Evolutionary conservation across 495 filamentous ascomycete species (phyloP).

Genomic region (Aspergillus indologenus): DNA sequence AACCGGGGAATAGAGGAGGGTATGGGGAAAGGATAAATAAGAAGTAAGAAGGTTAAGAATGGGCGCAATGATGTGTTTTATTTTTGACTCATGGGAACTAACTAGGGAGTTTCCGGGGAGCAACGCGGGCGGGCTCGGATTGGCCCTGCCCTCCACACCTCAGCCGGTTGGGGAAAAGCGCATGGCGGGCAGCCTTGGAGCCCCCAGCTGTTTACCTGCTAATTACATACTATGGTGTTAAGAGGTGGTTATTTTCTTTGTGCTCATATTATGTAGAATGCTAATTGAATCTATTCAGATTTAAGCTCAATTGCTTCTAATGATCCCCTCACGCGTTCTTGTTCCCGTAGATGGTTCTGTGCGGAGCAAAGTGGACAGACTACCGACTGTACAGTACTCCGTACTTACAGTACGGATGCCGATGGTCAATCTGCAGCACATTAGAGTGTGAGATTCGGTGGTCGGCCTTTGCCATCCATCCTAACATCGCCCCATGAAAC

Average conservation of each 20-base stretch:
- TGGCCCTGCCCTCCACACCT: constrained; percentile 24
- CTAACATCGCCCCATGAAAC: constrained; percentile 13
- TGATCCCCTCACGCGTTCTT: not conserved
- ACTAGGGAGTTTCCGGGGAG: constrained; percentile 29
- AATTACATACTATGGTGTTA: too few relatives aligned
- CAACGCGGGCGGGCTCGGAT: constrained; percentile 21
- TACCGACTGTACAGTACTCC: not conserved
- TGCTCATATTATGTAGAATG: too few relatives aligned
- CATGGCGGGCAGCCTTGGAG: not conserved
- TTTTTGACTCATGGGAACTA: constrained; percentile 43
- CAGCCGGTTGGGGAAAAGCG: not conserved
- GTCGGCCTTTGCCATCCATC: too few relatives aligned
- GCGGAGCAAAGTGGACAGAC: not conserved
- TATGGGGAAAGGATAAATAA: constrained; percentile 15
- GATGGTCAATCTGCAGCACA: not conserved
- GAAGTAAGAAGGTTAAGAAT: constrained; percentile 12
- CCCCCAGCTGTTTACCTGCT: too few relatives aligned
- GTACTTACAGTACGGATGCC: not conserved
- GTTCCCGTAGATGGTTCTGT: not conserved
- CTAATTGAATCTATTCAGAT: too few relatives aligned
- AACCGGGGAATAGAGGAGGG: not conserved
- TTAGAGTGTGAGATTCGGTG: constrained; percentile 4
- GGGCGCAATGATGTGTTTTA: constrained; percentile 21
- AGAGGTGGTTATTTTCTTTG: too few relatives aligned
- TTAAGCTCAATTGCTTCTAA: too few relatives aligned